Base-by-base conservation (phyloP, 352 stramenopile species). In the Thraustotheca clavata region DNA sequence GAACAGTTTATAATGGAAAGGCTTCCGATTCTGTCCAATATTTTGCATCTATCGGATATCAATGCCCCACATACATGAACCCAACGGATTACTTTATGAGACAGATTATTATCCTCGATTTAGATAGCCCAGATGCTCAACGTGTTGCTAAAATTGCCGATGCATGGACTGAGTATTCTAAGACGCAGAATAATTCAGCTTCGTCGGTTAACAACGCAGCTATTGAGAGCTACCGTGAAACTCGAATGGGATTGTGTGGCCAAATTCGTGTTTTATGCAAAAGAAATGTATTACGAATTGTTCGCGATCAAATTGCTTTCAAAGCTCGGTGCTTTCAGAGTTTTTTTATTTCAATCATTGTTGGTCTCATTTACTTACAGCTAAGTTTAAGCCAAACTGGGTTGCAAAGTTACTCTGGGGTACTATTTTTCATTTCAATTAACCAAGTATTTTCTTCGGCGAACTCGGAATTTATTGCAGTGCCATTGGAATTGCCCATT, bases 61-160 rank as follows among this genome's bases (percentile, higher is more conserved):
- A 74, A 38, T 78, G 72, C 34, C 72, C 72, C 34, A 39, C 65
- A 27, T 78, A 76, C 57, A 76, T 73, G 68, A 78, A 76, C 61
- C 72, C 70, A 34, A 70, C 70, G 26, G 72, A 78, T 57, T 78
- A 75, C 49, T 78, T 76, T 33, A 78, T 78, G 72, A 69, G 73
- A 43, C 72, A 76, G 33, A 69, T 78, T 43, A 71, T 72, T 11
- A 52, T 73, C 7, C 52, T 78, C 36, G 71, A 76, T 27, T 24
- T 49, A 18, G 69, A 69, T 26, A 38, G 66, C 26, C 68, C 63
- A 1, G 72, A 73, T 11, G 59, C 63, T 12, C 61, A 47, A 20
- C 63, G 72, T 20, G 70, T 78, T 2, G 46, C 61, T 12, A 46
- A 34, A n/a, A 66, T 78, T 8, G 50, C 67, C 0, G 49, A 67